Base-by-base conservation (phyloP, 805 yeast species). In the Saturnispora gosingensis region DNA sequence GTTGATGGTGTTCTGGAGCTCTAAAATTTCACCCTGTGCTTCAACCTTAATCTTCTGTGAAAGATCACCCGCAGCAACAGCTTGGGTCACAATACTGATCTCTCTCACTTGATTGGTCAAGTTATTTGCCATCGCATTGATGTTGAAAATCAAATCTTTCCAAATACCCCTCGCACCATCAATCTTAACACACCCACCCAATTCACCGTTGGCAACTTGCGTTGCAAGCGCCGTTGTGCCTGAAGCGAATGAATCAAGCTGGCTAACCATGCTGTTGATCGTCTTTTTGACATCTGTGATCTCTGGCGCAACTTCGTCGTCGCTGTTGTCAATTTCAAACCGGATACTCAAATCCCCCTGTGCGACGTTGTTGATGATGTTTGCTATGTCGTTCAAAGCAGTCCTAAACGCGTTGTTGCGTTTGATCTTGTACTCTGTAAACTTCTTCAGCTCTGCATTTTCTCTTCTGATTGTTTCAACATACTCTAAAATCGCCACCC, bases 21-120 rank as follows among this genome's bases (percentile, higher is more conserved):
- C 91, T 53, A 85, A 72, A 56, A 87, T 88, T 68, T 87, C 96
- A 46, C 96, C 96, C 65, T 88, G 95, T 7, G 95, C 96, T 66
- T 87, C 91, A 13, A 88, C 95, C 64, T 85, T 85, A 62, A 88
- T 87, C 62, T 87, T 86, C 48, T 89, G 72, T 0, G 89, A 82
- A 58, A 87, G 71, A 65, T 87, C 96, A 60, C 96, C 96, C 54
- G 81, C 76, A 5, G 95, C 96, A 10, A 87, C 96, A 1, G 95
- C 95, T 20, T 90, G 74, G 5, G 95, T 88, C 35, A 87, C 96
- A 59, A 86, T 95, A 24, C 95, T 93, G 54, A 87, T 87, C 67
- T 86, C 95, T 69, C 96, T 70, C 32, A 81, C 96, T 69, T 88
- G 96, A 54, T 85, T 86, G 0, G 96, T 88, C 58, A 88, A 74